phyloP scores from a whole-genome alignment of 768 basidiomycete genomes.

The Macrolepiota fuliginosa region DNA sequence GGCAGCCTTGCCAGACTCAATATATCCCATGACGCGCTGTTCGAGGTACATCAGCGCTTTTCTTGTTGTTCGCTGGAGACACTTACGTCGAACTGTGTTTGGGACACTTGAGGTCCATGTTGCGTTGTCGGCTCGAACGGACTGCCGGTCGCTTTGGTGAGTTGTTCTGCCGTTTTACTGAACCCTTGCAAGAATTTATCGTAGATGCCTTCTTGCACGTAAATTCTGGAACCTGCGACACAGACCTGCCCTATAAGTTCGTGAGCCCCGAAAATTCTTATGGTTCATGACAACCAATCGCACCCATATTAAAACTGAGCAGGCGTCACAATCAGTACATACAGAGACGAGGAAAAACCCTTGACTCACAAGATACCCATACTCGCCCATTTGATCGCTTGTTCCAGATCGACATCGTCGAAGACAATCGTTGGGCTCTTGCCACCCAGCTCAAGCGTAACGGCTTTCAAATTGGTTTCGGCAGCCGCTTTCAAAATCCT shows the following conservation, averaged over 20 bases:
- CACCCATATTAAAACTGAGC: slow-evolving; percentile 7
- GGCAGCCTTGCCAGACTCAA: slow-evolving; percentile 35
- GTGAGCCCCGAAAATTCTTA: not conserved
- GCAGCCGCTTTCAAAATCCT: slow-evolving; percentile 71
- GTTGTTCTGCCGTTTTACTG: slow-evolving; percentile 44
- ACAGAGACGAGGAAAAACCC: not conserved
- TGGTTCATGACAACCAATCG: not conserved
- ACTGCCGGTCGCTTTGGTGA: slow-evolving; percentile 57
- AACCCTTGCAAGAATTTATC: slow-evolving; percentile 74
- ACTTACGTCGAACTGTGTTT: slow-evolving; percentile 50
- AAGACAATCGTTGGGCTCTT: slow-evolving; percentile 66
- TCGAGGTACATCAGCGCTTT: not conserved
- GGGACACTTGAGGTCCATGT: slow-evolving; percentile 79
- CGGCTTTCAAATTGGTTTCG: slow-evolving; percentile 71
- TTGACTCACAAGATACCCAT: slow-evolving; percentile 64
- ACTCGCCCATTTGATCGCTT: slow-evolving; percentile 64
- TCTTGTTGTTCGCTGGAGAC: not conserved
- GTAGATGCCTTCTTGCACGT: slow-evolving; percentile 78
- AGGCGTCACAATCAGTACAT: not conserved
- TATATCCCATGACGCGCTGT: slow-evolving; percentile 29
- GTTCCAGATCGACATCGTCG: slow-evolving; percentile 61
- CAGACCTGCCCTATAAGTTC: slow-evolving; percentile 54
- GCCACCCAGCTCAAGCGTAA: slow-evolving; percentile 75
- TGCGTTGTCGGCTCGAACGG: slow-evolving; percentile 58
- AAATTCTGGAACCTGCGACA: slow-evolving; percentile 83